Evolutionary conservation across 139 green algal species (phyloP), one percentile per base, ranked within the genome.

Genomic region (Coelastrella sp.): DNA sequence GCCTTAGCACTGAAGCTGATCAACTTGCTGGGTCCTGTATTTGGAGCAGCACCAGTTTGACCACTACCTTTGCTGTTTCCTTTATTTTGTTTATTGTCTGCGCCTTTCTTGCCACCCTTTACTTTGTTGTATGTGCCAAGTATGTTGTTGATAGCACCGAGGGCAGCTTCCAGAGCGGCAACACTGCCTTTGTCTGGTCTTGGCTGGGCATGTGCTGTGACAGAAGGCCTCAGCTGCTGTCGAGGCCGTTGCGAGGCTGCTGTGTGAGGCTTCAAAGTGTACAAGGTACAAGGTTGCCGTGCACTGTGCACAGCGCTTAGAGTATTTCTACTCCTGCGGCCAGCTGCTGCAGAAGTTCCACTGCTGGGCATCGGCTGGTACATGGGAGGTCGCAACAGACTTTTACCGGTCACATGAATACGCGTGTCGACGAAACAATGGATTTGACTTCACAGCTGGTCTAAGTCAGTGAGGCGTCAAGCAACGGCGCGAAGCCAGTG

Each of bases 1-100:
- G 85, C 85, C 35, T 83, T 90, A 58, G 85, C 85, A 24, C n/a
- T 65, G 35, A 90, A 90, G 7, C 59, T 83, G n/a, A 90, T 84
- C 4, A 90, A 58, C 58, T 90, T 90, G 85, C 85, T 90, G 5
- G 58, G 73, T 7, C 85, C 85, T 24, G 66, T 25, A 15, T n/a
- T 22, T 60, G 60, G 8, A 19, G 81, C n/a, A 56, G 24, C 7
- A 27, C 76, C 27, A 24, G 12, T 24, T 63, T 63, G 56, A 17
- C 25, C 76, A 25, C 76, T 27, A 12, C 63, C 27, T 17, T 35
- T 65, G 72, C 70, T 82, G 84, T 56, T 68, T 25, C 61, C 49
- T 35, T 57, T 58, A 20, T 17, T 70, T 17, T 58, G 27, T 12
- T 70, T 87, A 27, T 6, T 14, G 0, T 70, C 68, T 59, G 74